Evolutionary conservation across 345 rosid species (phyloP), one percentile per base, ranked within the genome.

Genomic region (Physaria fendleri): DNA sequence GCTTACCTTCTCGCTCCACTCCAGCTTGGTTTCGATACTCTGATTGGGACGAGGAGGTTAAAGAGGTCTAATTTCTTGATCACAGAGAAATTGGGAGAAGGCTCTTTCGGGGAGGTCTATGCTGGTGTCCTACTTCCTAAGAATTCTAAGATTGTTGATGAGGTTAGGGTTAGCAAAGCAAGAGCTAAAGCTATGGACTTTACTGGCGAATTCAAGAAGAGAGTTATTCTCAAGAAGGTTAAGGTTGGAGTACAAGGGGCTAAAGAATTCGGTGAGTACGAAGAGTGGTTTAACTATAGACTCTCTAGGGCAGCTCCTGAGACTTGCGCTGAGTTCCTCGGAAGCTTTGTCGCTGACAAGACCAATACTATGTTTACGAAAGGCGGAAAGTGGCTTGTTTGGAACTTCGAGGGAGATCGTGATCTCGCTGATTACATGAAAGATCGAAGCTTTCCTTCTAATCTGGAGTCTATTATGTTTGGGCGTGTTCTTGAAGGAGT

Each of bases 261-360:
- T 4, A 79, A 81, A 68, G 89, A 88, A 80, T 88, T 55, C 71
- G 98, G 88, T 25, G 98, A 92, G 15, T 80, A 67, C 68, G 98
- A 92, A 72, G 98, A 92, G 73, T 93, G 99, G 99, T 93, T 93
- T 73, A 93, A 93, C 66, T 93, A 88, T 76, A 76, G 99, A 60
- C 77, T 92, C 53, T 84, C 98, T 24, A 77, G 98, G 75, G 95
- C 98, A 6, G 99, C 99, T 47, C 95, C 98, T 35, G 98, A 88
- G 69, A 86, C 98, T 20, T 91, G 98, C 66, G 96, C 95, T 5
- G 78, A 86, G 59, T 92, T 92, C 68, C 82, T 92, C 28, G 96
- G 98, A 53, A 92, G 85, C 78, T 84, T 92, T 67, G 79, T 86
- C 56, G 84, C 93, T 68, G 95, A 92, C 67, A 61, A 62, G 72